Base-by-base conservation (phyloP, 108 stramenopile genomes). In the Schizochytrium sp. region DNA sequence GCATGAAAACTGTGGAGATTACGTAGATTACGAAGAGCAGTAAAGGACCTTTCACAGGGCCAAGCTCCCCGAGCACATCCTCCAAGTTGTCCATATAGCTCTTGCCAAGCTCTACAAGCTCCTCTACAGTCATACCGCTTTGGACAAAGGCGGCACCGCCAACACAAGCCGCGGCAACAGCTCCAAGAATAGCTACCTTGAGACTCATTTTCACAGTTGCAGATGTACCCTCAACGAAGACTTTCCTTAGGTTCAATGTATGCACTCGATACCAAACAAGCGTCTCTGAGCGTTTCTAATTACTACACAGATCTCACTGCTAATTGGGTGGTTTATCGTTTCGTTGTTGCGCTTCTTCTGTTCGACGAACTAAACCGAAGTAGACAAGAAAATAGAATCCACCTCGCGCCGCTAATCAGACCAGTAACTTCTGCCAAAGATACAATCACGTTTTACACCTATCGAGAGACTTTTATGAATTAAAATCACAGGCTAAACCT, bases 21-120 rank as follows among this genome's bases (percentile, higher is more conserved):
- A 83, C 50, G 28, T 83, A 83, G 47, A 83, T 83, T n/a, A 49
- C 47, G 55, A 83, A 83, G 50, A 83, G 50, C 47, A 55, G 28
- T 8, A 83, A 5, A 10, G 76, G 76, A 40, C 76, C 76, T 44
- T 69, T 69, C 28, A 49, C 47, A n/a, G 47, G 76, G 17, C 76
- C 76, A 5, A 55, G 50, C 8, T 83, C 76, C 13, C 47, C 50
- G 17, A 83, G 76, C 1, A 83, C 76, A n/a, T 83, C 50, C 76
- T 83, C 76, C 50, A 83, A 53, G 76, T 83, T 83, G 76, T 83
- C 76, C 76, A 83, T 83, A 5, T 55, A n/a, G 50, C 55, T 40
- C 47, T 83, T 83, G 8, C 28, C 76, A 17, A 55, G 47, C 45
- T 5, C 76, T 2, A 83, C 3, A 1, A 83, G 28, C 47, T 83